Evolutionary conservation across 1,284 basidiomycete genomes (phyloP).

Genomic region (Apiotrichum gamsii): DNA sequence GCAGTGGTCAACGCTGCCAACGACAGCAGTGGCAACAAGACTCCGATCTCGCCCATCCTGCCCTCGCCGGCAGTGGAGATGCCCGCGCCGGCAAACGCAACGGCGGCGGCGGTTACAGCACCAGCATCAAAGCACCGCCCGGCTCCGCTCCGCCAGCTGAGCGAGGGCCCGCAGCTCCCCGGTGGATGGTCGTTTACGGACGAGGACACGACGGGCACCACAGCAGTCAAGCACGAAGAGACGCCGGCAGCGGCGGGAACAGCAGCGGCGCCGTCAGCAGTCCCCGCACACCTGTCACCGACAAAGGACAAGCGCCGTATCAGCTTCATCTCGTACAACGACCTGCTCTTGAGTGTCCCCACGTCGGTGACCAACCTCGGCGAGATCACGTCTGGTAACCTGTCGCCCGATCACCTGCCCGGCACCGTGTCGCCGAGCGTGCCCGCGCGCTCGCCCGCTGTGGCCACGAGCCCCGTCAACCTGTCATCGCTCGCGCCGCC

Average conservation of each 20-base stretch:
- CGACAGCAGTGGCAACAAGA: background rate
- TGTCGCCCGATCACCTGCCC: constrained; percentile 45
- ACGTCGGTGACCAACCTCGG: constrained; percentile 63
- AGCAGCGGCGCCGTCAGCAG: constrained; percentile 17
- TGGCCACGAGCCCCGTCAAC: constrained; percentile 7
- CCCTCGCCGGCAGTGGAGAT: background rate
- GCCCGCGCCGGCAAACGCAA: background rate
- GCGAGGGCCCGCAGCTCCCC: constrained; percentile 37
- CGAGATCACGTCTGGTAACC: constrained; percentile 56
- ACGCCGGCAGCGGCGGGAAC: background rate
- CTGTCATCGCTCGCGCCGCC: background rate
- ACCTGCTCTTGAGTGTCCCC: constrained; percentile 70
- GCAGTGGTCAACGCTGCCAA: no score
- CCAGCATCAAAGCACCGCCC: constrained; percentile 20
- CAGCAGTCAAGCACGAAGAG: constrained; percentile 1
- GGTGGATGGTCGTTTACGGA: constrained; percentile 37
- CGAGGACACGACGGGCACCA: constrained; percentile 8
- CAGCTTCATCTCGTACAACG: constrained; percentile 77
- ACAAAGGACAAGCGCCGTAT: constrained; percentile 53
- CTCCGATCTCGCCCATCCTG: background rate
- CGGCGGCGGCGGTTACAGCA: background rate
- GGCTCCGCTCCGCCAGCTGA: constrained; percentile 27
- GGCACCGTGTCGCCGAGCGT: constrained; percentile 40
- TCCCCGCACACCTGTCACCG: constrained; percentile 55
- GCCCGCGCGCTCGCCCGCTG: constrained; percentile 49